Conservation (phyloP, 164 flowering plant genomes). For the Dillenia turbinata region DNA sequence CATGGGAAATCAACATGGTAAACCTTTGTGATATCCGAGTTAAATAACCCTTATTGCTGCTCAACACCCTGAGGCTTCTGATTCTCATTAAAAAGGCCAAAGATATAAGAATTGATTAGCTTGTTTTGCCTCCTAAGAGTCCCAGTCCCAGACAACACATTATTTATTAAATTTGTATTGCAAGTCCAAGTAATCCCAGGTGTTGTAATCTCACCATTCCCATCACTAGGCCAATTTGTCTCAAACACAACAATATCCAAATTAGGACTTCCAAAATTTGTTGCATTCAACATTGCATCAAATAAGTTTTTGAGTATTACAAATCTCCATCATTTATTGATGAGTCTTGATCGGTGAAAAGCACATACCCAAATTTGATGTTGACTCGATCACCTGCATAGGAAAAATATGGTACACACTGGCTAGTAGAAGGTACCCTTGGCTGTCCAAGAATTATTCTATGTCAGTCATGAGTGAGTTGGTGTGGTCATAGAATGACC, state of each 20-base stretch:
- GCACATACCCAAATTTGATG: constrained; percentile 1
- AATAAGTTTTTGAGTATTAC: constrained; percentile 6
- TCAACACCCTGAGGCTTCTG: constrained; percentile 4
- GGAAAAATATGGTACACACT: constrained; percentile 12
- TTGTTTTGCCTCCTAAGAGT: constrained; percentile 8
- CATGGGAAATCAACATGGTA: constrained; percentile 7
- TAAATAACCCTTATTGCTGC: constrained; percentile 6
- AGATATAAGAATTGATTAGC: constrained; percentile 6
- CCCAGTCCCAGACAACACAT: neutral
- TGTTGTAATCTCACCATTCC: constrained; percentile 6
- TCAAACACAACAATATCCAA: constrained; percentile 6
- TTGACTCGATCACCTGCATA: neutral
- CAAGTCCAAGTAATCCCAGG: constrained; percentile 1
- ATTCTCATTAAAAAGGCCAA: constrained; percentile 14
- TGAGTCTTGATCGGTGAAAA: neutral
- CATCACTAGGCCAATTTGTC: constrained; percentile 12
- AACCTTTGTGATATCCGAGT: constrained; percentile 10
- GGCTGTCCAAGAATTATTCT: neutral
- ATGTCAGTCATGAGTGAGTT: constrained; percentile 2
- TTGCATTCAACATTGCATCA: constrained; percentile 7
- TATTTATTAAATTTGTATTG: constrained; percentile 2
- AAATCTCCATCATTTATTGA: neutral
- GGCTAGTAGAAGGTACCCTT: constrained; percentile 4
- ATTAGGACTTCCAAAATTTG: neutral
- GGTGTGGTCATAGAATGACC: constrained; percentile 2